phyloP scores from a whole-genome alignment of 495 filamentous ascomycete species.

The Penicillium bovifimosum region DNA sequence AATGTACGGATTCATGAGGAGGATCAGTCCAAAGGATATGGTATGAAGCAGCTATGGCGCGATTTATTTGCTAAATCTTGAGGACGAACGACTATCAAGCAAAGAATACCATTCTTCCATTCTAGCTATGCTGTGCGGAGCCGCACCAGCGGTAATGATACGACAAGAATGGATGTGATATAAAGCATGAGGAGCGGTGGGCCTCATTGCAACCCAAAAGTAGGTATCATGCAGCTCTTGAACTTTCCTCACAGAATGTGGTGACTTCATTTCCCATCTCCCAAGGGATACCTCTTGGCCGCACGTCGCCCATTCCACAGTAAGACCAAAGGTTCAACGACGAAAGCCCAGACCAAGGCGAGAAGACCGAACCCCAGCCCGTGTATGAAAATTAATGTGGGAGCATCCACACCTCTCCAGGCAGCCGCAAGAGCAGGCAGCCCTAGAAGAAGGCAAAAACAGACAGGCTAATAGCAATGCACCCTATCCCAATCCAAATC shows the following conservation, averaged over 20 bases:
- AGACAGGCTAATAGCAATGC: background rate
- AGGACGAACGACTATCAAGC: background rate
- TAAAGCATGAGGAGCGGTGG: background rate
- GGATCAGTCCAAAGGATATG: slow-evolving; percentile 63
- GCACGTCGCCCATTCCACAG: background rate
- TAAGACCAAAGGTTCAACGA: background rate
- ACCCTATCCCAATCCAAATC: background rate
- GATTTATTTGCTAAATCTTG: slow-evolving; percentile 59
- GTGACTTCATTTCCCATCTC: background rate
- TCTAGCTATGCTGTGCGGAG: background rate
- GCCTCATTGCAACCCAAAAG: too few relatives aligned
- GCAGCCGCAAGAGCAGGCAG: background rate
- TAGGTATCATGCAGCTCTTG: background rate
- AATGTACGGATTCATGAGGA: slow-evolving; percentile 64
- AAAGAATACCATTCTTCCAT: background rate
- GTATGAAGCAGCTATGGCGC: slow-evolving; percentile 80
- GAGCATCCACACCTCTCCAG: background rate
- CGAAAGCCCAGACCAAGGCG: too few relatives aligned
- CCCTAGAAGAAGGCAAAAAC: background rate
- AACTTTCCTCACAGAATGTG: background rate
- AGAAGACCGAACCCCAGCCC: background rate
- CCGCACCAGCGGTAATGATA: background rate
- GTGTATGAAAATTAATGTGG: background rate
- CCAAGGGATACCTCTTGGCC: background rate
- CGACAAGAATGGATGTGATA: background rate